Conservation (phyloP, 1,139 yeast genomes). For the Candida labiduridarum region DNA sequence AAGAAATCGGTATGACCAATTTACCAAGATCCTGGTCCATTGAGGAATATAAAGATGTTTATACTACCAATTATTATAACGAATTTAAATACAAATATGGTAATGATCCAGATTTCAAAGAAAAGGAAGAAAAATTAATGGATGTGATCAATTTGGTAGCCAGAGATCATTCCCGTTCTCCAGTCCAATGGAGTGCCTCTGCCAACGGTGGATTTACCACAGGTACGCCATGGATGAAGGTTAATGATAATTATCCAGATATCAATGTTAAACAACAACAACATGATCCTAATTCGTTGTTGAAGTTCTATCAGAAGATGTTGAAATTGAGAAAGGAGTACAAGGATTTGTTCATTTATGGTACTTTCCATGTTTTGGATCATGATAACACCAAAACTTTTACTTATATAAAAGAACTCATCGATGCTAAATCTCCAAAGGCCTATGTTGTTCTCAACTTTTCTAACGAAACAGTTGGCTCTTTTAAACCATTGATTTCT, state of each 20-base stretch:
- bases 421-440: slow-evolving; percentile 19
- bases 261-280: slow-evolving; percentile 52
- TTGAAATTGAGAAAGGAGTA: slow-evolving; percentile 46
- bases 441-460: slow-evolving; percentile 52
- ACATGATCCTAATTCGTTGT: slow-evolving; percentile 50
- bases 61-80: slow-evolving; percentile 45
- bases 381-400: slow-evolving; percentile 40
- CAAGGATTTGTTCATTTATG: slow-evolving; percentile 50
- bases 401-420: slow-evolving; percentile 35
- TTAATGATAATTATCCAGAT: slow-evolving; percentile 51
- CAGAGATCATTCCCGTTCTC: slow-evolving; percentile 60
- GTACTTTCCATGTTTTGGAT: slow-evolving; percentile 47
- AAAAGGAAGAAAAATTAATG: slow-evolving; percentile 30
- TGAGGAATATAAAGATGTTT: slow-evolving; percentile 53
- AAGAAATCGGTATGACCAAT: slow-evolving; percentile 61
- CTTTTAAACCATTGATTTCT: slow-evolving; percentile 31
- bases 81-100: slow-evolving; percentile 34
- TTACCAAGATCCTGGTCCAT: slow-evolving; percentile 49
- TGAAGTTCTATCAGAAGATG: slow-evolving; percentile 47
- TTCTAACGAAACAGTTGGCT: slow-evolving; percentile 27
- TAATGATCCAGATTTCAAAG: slow-evolving; percentile 28
- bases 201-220: slow-evolving; percentile 52
- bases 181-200: slow-evolving; percentile 57
- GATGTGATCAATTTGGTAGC: slow-evolving; percentile 40
- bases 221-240: slow-evolving; percentile 57